phyloP scores from a whole-genome alignment of 495 filamentous ascomycete genomes.

The Pseudoneurospora amorphoporcata region DNA sequence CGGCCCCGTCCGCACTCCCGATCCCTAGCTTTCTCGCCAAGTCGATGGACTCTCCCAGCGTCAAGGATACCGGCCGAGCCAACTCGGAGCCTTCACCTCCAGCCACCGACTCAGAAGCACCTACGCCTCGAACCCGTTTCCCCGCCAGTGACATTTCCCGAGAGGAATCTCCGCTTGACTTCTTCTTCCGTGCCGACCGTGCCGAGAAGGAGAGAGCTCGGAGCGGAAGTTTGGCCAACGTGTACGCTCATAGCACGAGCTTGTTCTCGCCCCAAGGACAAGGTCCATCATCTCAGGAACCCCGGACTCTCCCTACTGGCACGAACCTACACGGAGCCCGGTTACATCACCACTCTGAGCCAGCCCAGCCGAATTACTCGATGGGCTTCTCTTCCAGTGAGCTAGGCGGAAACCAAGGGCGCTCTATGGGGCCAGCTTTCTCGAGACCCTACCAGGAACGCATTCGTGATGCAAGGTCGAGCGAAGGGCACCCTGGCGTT shows the following conservation, averaged over 20 bases:
- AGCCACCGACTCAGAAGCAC: constrained; percentile 30
- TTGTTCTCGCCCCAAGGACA: constrained; percentile 28
- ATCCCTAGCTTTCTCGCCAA: constrained; percentile 89
- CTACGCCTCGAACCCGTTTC: constrained; percentile 28
- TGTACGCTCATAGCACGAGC: constrained; percentile 13
- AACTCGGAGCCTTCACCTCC: constrained; percentile 28
- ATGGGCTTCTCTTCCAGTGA: constrained; percentile 57
- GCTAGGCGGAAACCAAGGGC: constrained; percentile 45
- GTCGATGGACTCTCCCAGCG: constrained; percentile 49
- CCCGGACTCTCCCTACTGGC: constrained; percentile 21
- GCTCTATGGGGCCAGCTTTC: constrained; percentile 51
- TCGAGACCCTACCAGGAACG: constrained; percentile 57
- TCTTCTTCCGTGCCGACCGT: constrained; percentile 79
- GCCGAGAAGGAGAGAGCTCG: constrained; percentile 57
- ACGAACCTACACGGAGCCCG: constrained; percentile 17
- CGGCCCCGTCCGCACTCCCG: constrained; percentile 83
- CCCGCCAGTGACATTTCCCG: constrained; percentile 15
- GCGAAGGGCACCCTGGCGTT: constrained; percentile 9
- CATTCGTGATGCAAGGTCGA: constrained; percentile 43
- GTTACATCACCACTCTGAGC: background rate
- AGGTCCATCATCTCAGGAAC: constrained; percentile 24
- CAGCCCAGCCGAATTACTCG: constrained; percentile 24
- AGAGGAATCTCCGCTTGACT: constrained; percentile 70
- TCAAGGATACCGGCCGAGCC: constrained; percentile 21
- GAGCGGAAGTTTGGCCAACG: constrained; percentile 35